These are phyloP conservation scores for Acarospora socialis DNA, from an alignment of 2,329 filamentous ascomycete genomes.

Conservation along the genomic window DNA sequence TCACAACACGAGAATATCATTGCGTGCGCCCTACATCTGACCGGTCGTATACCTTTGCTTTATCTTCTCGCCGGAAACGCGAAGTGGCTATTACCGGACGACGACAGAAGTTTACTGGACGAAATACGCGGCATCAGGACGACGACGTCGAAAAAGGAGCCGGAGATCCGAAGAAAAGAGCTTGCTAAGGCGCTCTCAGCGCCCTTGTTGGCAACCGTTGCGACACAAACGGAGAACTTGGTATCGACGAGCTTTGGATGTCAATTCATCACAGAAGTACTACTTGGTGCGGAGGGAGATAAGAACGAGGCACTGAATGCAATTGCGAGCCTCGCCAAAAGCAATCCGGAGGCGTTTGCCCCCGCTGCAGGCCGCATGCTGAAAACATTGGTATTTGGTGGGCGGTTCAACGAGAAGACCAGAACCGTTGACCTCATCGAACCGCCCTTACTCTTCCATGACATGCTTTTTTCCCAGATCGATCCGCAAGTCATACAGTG, in stretches of 20 bases:
- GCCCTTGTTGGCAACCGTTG: constrained; percentile 59
- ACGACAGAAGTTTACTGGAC: constrained; percentile 55
- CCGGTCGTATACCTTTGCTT: constrained; percentile 51
- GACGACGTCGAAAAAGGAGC: constrained; percentile 84
- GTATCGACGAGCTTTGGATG: constrained; percentile 67
- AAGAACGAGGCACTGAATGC: constrained; percentile 62
- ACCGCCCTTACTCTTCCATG: constrained; percentile 66
- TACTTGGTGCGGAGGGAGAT: constrained; percentile 63
- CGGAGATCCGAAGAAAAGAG: constrained; percentile 59
- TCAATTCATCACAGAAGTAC: constrained; percentile 69
- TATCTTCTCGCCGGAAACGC: constrained; percentile 60
- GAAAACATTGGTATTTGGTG: constrained; percentile 80
- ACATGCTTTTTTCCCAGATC: constrained; percentile 69
- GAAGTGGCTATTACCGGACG: constrained; percentile 48
- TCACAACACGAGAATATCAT: constrained; percentile 30
- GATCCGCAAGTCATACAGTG: constrained; percentile 60
- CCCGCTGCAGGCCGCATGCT: constrained; percentile 67
- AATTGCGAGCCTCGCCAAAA: constrained; percentile 33
- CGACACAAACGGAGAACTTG: constrained; percentile 51
- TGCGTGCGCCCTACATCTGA: constrained; percentile 29
- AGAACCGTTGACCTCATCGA: constrained; percentile 59
- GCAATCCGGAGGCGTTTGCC: constrained; percentile 32
- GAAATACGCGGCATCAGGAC: constrained; percentile 68
- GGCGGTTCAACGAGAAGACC: constrained; percentile 62
- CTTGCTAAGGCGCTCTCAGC: constrained; percentile 61